These are phyloP conservation scores for Lepraria neglecta DNA, from an alignment of 495 filamentous ascomycete species.

Conservation along the genomic window DNA sequence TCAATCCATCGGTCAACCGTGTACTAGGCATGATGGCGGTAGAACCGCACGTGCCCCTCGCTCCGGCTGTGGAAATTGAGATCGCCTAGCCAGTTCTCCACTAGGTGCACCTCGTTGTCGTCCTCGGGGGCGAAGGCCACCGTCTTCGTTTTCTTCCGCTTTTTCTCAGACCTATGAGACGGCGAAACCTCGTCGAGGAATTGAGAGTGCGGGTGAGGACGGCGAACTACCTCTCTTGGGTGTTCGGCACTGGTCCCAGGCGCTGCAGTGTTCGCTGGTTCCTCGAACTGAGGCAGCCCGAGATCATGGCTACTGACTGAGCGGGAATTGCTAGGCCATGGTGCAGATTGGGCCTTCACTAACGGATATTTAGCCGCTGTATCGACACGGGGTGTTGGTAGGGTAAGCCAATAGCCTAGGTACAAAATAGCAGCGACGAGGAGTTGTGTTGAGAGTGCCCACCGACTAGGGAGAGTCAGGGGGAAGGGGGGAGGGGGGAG, in stretches of 20 bases:
- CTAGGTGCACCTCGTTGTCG: conserved; percentile 12
- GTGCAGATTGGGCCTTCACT: background rate
- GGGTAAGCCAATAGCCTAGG: background rate
- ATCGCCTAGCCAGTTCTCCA: conserved; percentile 9
- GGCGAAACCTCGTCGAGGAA: background rate
- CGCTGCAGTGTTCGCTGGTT: conserved; percentile 5
- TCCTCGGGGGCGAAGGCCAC: conserved; percentile 10
- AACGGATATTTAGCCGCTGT: background rate
- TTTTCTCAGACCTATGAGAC: background rate
- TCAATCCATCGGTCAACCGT: conserved; percentile 9
- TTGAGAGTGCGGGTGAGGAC: background rate
- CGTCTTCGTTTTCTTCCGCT: conserved; percentile 8
- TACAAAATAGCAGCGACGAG: background rate
- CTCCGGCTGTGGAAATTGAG: background rate
- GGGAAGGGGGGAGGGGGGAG: no score
- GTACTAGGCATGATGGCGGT: background rate
- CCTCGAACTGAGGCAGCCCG: background rate
- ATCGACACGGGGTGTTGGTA: background rate
- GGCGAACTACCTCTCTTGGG: background rate
- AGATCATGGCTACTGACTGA: background rate
- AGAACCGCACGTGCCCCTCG: conserved; percentile 1
- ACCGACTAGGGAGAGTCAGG: background rate
- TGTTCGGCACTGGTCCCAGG: background rate
- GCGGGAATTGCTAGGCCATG: background rate
- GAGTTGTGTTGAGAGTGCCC: background rate